Percentiles rank a stretch among this genome's conserved stretches.
phyloP scores from a whole-genome alignment of 1,284 basidiomycete species.

The Polyporus tsugae region DNA sequence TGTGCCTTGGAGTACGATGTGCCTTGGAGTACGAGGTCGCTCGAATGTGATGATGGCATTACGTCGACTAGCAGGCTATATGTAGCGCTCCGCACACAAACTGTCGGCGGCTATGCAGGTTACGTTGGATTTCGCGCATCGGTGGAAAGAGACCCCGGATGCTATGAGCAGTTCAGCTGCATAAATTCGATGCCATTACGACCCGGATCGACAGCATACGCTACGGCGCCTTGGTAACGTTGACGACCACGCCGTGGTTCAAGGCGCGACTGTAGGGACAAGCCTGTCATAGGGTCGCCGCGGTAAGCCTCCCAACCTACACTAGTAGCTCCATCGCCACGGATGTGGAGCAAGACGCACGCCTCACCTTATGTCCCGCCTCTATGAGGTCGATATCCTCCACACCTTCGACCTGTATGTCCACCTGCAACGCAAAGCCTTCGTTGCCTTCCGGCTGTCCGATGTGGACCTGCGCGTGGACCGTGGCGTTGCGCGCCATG shows the following conservation, averaged over 20 bases:
- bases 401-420: constrained; percentile 74
- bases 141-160: background rate
- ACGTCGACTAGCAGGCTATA: constrained; percentile 3
- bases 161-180: background rate
- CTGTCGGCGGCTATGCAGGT: background rate
- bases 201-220: background rate
- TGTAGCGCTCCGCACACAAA: background rate
- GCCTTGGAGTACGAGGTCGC: too few relatives aligned
- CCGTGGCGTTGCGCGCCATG: constrained; percentile 61
- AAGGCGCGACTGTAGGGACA: constrained; percentile 79
- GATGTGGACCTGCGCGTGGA: constrained; percentile 67
- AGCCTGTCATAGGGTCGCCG: constrained; percentile 48
- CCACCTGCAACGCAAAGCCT: constrained; percentile 72
- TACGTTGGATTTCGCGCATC: background rate
- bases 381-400: constrained; percentile 69
- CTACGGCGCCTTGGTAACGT: constrained; percentile 45
- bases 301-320: background rate
- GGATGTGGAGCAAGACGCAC: constrained; percentile 4
- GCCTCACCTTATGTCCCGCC: constrained; percentile 70
- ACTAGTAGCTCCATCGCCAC: background rate
- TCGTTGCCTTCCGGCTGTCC: constrained; percentile 61
- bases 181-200: background rate
- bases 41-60: constrained; percentile 1
- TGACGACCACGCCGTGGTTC: constrained; percentile 62
- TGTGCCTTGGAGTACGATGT: too few relatives aligned